Evolutionary conservation across 495 filamentous ascomycete species (phyloP), one percentile per base, ranked within the genome.

Genomic region (Jackrogersella multiformis): DNA sequence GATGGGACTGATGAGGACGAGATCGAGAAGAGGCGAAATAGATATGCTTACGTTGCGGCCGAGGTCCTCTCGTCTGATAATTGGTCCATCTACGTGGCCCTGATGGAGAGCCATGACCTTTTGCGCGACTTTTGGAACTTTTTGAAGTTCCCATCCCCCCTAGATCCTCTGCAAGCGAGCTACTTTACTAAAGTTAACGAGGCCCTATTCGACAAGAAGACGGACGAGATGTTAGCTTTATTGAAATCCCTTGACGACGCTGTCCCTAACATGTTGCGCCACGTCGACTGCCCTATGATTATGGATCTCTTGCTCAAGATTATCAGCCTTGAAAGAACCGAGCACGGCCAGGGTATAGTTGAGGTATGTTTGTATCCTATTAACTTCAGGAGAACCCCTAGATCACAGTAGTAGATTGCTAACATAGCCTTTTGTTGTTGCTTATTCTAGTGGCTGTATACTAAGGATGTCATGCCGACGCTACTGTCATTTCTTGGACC

Each of bases 111-210:
- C 76, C 88, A 87, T 9, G 78, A 84, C 6, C 84, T 91, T 44
- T 73, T 99, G 61, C 87, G 88, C 54, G 84, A 89, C 56, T 97
- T 98, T 78, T 99, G 95, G 95, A 81, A 88, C 12, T 99, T 96
- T 76, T 74, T 98, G 52, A 90, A 91, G 70, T 85, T 88, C 18
- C 81, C 90, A 4, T 79, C 92, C 16, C 92, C 94, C 13, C 84
- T 99, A 51, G 94, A 98, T 74, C 89, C 93, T 21, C 82, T 97
- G 1, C 94, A 97, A 78, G 95, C 95, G 5, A 93, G 94, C 66
- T 98, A 98, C 69, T 99, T 99, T 74, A 98, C 95, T 13, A 99
- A 98, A 74, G 92, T 99, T 67, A 98, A 97, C 78, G 95, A 99
- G 76, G 89, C 93, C 2, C 79, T 99, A 15, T 88, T 99, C 55